Conservation (phyloP, 805 yeast species). For the Barnettozyma botsteinii region DNA sequence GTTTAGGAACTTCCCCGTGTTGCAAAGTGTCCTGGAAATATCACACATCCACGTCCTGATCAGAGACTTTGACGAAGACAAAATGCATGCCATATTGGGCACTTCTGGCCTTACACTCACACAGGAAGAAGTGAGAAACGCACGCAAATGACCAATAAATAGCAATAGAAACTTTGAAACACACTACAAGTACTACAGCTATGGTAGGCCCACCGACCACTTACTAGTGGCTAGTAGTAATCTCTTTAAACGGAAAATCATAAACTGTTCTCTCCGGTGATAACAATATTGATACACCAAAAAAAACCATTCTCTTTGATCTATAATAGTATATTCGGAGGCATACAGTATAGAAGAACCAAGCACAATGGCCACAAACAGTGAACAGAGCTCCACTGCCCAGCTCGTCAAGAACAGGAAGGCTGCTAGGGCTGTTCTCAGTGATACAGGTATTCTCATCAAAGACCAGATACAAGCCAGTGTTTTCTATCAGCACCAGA, state of each 20-base stretch:
- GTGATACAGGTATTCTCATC: slow-evolving; percentile 31
- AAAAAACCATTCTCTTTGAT: no score
- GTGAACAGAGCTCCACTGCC: not conserved
- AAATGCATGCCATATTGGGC: slow-evolving; percentile 4
- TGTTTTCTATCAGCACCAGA: slow-evolving; percentile 6
- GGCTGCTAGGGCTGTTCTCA: slow-evolving; percentile 25
- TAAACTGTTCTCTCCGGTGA: no score
- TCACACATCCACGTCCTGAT: slow-evolving; percentile 69
- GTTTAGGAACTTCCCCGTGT: slow-evolving; percentile 67
- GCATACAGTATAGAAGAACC: no score
- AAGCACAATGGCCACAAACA: not conserved
- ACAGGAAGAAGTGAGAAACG: not conserved
- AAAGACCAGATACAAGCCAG: slow-evolving; percentile 23
- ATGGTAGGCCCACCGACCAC: no score
- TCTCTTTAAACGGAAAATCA: no score
- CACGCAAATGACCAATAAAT: not conserved
- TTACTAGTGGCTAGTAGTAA: no score
- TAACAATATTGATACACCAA: no score
- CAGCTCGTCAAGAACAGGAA: not conserved
- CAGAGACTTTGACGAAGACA: slow-evolving; percentile 18
- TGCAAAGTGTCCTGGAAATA: slow-evolving; percentile 61
- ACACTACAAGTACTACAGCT: no score
- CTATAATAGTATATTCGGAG: no score
- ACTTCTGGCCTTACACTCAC: slow-evolving; percentile 8
- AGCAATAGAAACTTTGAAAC: not conserved